Percentiles rank a stretch among this genome's conserved stretches.
Evolutionary conservation across 306 rosid genomes (phyloP).

Genomic region (Quercus mongolica): DNA sequence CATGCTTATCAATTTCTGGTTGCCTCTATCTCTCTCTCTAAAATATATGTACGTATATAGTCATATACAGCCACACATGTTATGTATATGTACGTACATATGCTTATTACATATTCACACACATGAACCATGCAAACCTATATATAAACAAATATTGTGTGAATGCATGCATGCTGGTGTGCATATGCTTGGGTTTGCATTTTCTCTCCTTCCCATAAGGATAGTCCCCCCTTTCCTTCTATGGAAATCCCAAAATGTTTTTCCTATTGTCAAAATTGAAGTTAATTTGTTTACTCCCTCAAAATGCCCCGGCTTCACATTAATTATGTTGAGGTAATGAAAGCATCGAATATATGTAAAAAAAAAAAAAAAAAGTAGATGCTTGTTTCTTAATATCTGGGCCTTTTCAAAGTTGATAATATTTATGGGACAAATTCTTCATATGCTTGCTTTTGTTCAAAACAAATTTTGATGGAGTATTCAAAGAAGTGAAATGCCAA

Average conservation of each 20-base stretch:
- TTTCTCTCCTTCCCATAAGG: neutral
- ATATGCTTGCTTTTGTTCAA: neutral
- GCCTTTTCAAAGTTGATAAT: neutral
- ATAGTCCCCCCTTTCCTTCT: neutral
- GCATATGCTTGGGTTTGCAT: neutral
- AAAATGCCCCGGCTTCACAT: neutral
- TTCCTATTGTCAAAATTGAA: neutral
- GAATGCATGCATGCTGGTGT: neutral
- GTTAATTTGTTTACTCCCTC: neutral
- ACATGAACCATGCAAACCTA: neutral
- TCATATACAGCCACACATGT: neutral
- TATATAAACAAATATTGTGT: neutral
- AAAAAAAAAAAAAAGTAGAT: no score
- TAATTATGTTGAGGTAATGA: neutral
- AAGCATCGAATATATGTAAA: neutral
- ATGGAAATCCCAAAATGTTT: neutral
- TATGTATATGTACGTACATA: neutral
- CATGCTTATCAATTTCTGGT: constrained; percentile 20
- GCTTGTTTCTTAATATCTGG: neutral
- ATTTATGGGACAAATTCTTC: neutral
- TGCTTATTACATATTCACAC: neutral
- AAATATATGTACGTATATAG: neutral
- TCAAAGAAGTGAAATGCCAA: neutral
- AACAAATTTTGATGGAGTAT: neutral
- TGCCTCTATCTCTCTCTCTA: neutral